Conservation (phyloP, 306 rosid species). For the Rosa lucieae region DNA sequence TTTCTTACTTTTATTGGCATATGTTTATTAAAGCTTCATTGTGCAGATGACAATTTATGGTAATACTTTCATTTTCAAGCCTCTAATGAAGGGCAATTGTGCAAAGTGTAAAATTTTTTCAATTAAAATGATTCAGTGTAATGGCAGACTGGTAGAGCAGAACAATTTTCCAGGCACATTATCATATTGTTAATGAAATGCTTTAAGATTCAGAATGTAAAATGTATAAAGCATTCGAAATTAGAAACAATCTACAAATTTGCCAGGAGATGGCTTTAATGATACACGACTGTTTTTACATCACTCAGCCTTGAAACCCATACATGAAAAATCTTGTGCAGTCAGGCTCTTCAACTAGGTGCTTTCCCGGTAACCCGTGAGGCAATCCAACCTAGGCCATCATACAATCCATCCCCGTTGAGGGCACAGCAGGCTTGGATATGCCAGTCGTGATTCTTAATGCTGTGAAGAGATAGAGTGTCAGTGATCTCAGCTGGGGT, state of each 20-base stretch:
- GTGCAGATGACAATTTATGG: conserved; percentile 42
- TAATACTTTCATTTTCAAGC: conserved; percentile 25
- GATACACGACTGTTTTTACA: conserved; percentile 42
- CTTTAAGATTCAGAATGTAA: conserved; percentile 10
- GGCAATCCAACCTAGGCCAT: conserved; percentile 97
- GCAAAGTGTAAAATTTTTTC: conserved; percentile 25
- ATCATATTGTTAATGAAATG: conserved; percentile 6
- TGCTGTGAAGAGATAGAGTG: conserved; percentile 90
- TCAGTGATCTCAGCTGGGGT: conserved; percentile 97
- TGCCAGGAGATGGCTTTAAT: conserved; percentile 33
- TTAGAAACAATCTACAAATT: conserved; percentile 41
- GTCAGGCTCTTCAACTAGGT: conserved; percentile 36
- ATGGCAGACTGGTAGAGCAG: not conserved
- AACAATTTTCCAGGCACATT: conserved; percentile 1
- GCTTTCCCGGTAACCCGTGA: conserved; percentile 78
- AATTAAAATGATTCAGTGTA: conserved; percentile 5
- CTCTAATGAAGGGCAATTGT: conserved; percentile 28
- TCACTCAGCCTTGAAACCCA: conserved; percentile 32
- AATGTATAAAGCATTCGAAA: conserved; percentile 31
- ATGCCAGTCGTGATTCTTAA: conserved; percentile 99
- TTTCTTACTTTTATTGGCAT: not conserved
- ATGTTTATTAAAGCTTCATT: conserved; percentile 20
- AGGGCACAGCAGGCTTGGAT: conserved; percentile 98
- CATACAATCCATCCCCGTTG: conserved; percentile 88
- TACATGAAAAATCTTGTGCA: conserved; percentile 27